Conservation (phyloP, 306 rosid genomes). For the Castanopsis chinensis region DNA sequence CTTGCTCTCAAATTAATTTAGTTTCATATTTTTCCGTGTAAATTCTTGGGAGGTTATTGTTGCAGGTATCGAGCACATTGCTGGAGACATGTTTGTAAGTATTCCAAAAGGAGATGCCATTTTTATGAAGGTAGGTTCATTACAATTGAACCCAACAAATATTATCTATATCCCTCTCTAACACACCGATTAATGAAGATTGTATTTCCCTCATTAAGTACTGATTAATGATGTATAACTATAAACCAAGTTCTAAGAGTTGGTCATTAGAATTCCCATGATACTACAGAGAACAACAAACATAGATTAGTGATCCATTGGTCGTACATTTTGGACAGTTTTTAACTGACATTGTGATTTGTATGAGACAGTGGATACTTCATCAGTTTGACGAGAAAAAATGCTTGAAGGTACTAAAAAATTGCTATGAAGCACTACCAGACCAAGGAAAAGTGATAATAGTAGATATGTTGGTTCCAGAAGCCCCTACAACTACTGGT, state of each 20-base stretch:
- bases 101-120: no score
- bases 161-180: not conserved
- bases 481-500: conserved; percentile 16
- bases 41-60: not conserved
- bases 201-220: no score
- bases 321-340: not conserved
- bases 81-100: no score
- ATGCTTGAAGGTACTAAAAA: conserved; percentile 14
- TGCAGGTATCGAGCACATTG: conserved; percentile 26
- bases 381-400: conserved; percentile 10
- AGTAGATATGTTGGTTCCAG: conserved; percentile 23
- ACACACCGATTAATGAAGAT: no score
- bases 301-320: not conserved
- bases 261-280: no score
- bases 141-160: not conserved
- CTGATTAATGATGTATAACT: no score
- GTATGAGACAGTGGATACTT: conserved; percentile 17
- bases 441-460: conserved; percentile 24
- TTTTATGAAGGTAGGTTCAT: conserved; percentile 23
- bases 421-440: conserved; percentile 26
- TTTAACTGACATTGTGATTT: not conserved
- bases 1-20: not conserved
- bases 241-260: no score
- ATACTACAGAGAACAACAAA: not conserved
- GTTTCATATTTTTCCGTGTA: not conserved